Conservation (phyloP, 2,329 filamentous ascomycete species). For the Coleophoma crateriformis region DNA sequence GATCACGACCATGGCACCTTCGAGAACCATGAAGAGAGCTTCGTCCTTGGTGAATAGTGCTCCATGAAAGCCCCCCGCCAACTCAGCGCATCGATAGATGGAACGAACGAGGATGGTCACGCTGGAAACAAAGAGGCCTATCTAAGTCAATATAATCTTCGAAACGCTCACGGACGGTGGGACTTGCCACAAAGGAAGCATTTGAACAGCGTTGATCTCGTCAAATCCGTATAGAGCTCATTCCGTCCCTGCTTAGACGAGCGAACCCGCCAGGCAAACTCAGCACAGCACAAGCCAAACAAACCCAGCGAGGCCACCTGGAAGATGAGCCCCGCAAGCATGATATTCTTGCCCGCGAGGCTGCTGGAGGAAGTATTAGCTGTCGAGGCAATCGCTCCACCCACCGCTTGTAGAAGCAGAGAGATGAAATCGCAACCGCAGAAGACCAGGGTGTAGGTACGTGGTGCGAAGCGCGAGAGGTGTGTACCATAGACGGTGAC, state of each 20-base stretch:
- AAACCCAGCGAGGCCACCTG: constrained; percentile 45
- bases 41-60: constrained; percentile 41
- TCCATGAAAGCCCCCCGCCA: constrained; percentile 46
- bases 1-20: constrained; percentile 31
- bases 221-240: neutral
- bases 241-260: constrained; percentile 7
- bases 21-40: constrained; percentile 37
- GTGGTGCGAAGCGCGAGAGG: constrained; percentile 36
- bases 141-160: neutral
- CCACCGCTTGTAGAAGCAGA: constrained; percentile 51
- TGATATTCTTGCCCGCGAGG: constrained; percentile 29
- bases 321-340: constrained; percentile 50
- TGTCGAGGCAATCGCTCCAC: constrained; percentile 49
- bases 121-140: constrained; percentile 38
- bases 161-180: neutral
- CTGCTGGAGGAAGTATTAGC: constrained; percentile 12
- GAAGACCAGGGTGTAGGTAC: constrained; percentile 51
- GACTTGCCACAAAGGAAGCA: constrained; percentile 1
- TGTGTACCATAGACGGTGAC: constrained; percentile 45
- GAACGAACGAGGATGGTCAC: constrained; percentile 50
- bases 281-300: constrained; percentile 11
- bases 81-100: constrained; percentile 50
- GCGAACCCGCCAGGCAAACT: neutral
- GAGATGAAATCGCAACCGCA: constrained; percentile 50
- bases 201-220: constrained; percentile 2